phyloP scores from a whole-genome alignment of 2,329 filamentous ascomycete genomes.

The Hymenoscyphus fraxineus region DNA sequence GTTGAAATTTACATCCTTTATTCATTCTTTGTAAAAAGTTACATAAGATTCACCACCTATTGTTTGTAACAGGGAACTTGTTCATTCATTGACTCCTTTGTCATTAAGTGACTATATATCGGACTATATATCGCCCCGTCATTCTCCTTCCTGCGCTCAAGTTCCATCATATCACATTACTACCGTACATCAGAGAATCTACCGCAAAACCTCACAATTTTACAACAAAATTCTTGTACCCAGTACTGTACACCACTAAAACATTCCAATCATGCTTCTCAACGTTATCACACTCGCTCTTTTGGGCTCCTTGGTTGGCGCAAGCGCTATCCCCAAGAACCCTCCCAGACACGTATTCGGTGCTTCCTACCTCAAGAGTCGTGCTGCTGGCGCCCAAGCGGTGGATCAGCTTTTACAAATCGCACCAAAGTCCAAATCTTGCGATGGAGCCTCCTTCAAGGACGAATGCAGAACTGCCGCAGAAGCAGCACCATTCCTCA shows the following conservation, averaged over 20 bases:
- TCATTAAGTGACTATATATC: background rate
- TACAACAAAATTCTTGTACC: too few relatives aligned
- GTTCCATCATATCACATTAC: too few relatives aligned
- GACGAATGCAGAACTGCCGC: conserved; percentile 51
- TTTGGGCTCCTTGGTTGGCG: conserved; percentile 10
- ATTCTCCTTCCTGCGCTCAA: background rate
- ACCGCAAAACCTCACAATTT: too few relatives aligned
- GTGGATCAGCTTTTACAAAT: conserved; percentile 36
- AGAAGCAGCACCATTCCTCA: conserved; percentile 49
- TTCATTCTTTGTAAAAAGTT: background rate
- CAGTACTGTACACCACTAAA: background rate
- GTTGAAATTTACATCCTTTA: background rate
- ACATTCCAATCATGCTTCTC: conserved; percentile 6
- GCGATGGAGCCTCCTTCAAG: conserved; percentile 40
- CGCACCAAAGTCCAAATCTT: conserved; percentile 45
- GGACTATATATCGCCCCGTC: background rate
- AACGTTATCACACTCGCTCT: conserved; percentile 10
- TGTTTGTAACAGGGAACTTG: background rate
- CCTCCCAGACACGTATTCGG: background rate
- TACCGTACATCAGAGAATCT: too few relatives aligned
- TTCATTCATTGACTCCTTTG: background rate
- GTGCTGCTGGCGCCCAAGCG: conserved; percentile 16
- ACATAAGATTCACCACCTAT: too few relatives aligned
- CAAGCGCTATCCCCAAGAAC: conserved; percentile 11
- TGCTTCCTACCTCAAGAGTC: conserved; percentile 7